phyloP scores from a whole-genome alignment of 2,329 filamentous ascomycete genomes.

The Sporothrix brasiliensis region DNA sequence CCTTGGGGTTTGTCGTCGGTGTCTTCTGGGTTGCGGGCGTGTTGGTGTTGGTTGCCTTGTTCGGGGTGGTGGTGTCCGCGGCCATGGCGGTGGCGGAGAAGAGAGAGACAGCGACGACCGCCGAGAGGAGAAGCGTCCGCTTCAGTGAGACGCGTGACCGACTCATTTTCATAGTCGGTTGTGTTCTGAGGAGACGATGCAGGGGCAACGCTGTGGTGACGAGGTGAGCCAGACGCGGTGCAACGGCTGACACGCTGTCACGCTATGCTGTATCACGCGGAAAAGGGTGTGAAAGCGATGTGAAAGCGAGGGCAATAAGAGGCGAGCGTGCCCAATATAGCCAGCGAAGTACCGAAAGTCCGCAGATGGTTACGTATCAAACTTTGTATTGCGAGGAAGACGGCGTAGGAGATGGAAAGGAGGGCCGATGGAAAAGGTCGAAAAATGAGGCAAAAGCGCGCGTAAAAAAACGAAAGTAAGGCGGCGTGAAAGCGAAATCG shows the following conservation, averaged over 20 bases:
- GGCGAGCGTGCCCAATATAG: not conserved
- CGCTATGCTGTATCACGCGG: conserved; percentile 5
- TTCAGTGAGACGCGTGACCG: conserved; percentile 41
- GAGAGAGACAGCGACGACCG: conserved; percentile 39
- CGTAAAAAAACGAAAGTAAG: not conserved
- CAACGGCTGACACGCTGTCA: conserved; percentile 23
- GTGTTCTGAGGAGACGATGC: not conserved
- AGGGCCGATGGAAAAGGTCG: not conserved
- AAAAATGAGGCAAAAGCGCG: not conserved
- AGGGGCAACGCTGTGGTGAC: not conserved
- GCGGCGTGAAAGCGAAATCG: conserved; percentile 8
- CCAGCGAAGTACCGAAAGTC: not conserved
- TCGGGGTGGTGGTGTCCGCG: conserved; percentile 36
- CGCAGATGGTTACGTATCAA: not conserved
- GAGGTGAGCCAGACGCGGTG: conserved; percentile 22
- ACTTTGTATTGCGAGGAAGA: not conserved
- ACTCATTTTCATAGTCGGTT: conserved; percentile 36
- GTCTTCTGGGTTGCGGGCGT: conserved; percentile 28
- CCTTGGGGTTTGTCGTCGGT: conserved; percentile 30
- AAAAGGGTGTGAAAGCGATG: conserved; percentile 6
- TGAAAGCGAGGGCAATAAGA: conserved; percentile 4
- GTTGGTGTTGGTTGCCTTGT: conserved; percentile 24
- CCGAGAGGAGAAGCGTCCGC: conserved; percentile 43
- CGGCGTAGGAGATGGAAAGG: not conserved
- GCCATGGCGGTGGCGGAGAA: conserved; percentile 40